Percentiles rank a stretch among this genome's conserved stretches.
phyloP scores from a whole-genome alignment of 2,329 filamentous ascomycete genomes.

The Lizonia empirigonia region DNA sequence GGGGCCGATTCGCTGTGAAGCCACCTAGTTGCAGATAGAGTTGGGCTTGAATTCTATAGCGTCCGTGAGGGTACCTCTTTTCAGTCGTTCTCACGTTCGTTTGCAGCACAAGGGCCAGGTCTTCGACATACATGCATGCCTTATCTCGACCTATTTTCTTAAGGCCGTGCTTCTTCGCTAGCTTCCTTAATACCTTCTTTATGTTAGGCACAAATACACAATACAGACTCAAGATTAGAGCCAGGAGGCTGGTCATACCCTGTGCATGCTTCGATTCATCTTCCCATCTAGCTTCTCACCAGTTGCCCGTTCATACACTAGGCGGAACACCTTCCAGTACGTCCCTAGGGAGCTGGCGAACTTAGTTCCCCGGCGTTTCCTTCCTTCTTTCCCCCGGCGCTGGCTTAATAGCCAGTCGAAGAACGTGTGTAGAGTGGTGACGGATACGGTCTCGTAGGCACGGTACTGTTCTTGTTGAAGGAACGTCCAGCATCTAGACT shows the following conservation, averaged over 20 bases:
- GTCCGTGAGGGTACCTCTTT: too few species aligned
- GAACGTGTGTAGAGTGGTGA: too few species aligned
- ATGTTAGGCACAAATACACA: slow-evolving; percentile 8
- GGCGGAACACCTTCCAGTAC: too few species aligned
- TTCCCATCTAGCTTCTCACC: slow-evolving; percentile 15
- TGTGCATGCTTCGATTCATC: too few species aligned
- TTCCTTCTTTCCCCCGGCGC: too few species aligned
- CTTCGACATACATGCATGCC: slow-evolving; percentile 23
- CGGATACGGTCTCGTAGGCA: slow-evolving; percentile 13
- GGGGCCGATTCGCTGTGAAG: slow-evolving; percentile 15
- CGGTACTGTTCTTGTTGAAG: slow-evolving; percentile 9
- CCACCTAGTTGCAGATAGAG: slow-evolving; percentile 20
- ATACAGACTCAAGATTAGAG: too few species aligned
- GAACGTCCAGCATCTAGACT: slow-evolving; percentile 21
- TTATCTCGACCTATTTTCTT: slow-evolving; percentile 20
- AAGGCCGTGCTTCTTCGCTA: slow-evolving; percentile 23
- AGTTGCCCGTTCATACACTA: slow-evolving; percentile 22
- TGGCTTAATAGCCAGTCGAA: too few species aligned
- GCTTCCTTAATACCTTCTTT: slow-evolving; percentile 13
- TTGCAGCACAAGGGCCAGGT: slow-evolving; percentile 21
- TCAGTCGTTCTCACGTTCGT: too few species aligned
- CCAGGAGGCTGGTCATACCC: slow-evolving; percentile 14
- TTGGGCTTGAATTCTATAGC: too few species aligned
- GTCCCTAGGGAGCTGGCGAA: too few species aligned
- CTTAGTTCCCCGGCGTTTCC: too few species aligned